A percentile compares a stretch with the other conserved stretches of the same genome.
Conservation (phyloP, 345 rosid species). For the Ceriops decandra region DNA sequence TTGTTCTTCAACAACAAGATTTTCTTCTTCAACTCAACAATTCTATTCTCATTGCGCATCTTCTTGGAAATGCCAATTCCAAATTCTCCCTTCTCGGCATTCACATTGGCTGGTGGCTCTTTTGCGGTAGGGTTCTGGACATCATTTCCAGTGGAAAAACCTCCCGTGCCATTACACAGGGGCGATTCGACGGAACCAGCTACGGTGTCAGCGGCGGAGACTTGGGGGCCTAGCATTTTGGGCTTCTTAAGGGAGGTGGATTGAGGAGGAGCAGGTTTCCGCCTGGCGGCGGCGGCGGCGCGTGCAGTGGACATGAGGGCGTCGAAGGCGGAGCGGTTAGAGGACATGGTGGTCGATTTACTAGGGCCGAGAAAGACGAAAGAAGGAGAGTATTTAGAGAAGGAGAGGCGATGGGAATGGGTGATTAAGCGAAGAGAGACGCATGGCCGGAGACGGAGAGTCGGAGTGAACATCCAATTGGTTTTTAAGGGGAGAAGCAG, state of each 20-base stretch:
- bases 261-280: conserved; percentile 33
- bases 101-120: too few species aligned
- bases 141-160: too few species aligned
- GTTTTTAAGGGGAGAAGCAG: too few species aligned
- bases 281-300: conserved; percentile 46
- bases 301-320: conserved; percentile 83
- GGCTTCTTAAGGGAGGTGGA: conserved; percentile 47
- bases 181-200: not conserved
- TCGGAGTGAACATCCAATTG: conserved; percentile 22
- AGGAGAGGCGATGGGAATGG: conserved; percentile 15
- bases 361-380: conserved; percentile 7
- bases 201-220: conserved; percentile 5
- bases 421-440: conserved; percentile 6
- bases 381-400: conserved; percentile 12
- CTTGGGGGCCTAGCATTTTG: conserved; percentile 29
- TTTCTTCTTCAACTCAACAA: conserved; percentile 52
- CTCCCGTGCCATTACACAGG: too few species aligned
- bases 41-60: conserved; percentile 25
- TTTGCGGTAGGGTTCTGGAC: too few species aligned
- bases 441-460: conserved; percentile 26
- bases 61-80: conserved; percentile 28
- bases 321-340: conserved; percentile 79
- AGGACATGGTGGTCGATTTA: conserved; percentile 33
- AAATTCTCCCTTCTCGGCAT: too few species aligned
- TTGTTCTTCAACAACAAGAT: conserved; percentile 60